Evolutionary conservation across 345 rosid genomes (phyloP).

Genomic region (Eucalyptus brandiana): DNA sequence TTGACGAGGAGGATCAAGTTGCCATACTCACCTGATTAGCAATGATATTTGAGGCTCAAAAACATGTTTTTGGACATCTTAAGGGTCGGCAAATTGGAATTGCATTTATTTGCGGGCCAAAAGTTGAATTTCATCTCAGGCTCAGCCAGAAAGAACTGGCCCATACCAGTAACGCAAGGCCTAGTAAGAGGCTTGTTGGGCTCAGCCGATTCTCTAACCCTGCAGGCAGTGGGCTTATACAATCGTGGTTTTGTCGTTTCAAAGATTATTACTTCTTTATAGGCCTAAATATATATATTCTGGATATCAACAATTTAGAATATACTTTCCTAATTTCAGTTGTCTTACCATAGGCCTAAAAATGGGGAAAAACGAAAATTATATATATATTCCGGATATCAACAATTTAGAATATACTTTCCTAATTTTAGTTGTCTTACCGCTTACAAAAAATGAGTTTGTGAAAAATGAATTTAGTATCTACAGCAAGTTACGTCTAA

Average conservation of each 20-base stretch:
- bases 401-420: neutral
- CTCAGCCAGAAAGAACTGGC: neutral
- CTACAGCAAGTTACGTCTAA: neutral
- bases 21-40: neutral
- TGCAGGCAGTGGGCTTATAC: neutral
- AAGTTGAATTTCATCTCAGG: neutral
- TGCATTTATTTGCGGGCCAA: neutral
- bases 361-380: too few species aligned
- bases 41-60: neutral
- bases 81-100: neutral
- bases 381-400: too few species aligned
- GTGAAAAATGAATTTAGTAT: neutral
- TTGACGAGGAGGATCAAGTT: neutral
- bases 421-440: neutral
- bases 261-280: neutral
- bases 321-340: neutral
- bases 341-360: neutral
- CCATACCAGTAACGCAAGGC: neutral
- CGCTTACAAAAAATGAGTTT: neutral
- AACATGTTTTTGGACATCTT: neutral
- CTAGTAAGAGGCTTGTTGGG: neutral
- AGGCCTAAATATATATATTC: neutral
- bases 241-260: neutral
- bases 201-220: neutral
- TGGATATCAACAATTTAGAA: neutral